Conservation (phyloP, 805 yeast genomes). For the Schwanniomyces yamadae region DNA sequence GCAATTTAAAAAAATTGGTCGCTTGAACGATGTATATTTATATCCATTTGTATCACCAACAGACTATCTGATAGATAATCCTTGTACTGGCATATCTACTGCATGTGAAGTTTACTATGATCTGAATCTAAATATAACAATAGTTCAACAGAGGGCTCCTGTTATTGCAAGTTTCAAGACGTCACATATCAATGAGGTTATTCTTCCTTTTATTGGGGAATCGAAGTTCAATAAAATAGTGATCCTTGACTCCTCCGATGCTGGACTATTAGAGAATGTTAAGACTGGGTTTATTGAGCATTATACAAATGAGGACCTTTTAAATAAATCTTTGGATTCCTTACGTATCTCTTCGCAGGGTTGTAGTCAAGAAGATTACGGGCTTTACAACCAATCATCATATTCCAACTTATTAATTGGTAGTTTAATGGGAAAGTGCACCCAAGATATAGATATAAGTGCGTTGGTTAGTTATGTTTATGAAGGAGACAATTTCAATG, state of each 20-base stretch:
- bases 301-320: conserved; percentile 29
- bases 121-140: conserved; percentile 39
- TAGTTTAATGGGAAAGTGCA: conserved; percentile 6
- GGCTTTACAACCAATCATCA: conserved; percentile 11
- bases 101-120: conserved; percentile 65
- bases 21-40: conserved; percentile 58
- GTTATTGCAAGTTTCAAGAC: conserved; percentile 61
- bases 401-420: conserved; percentile 8
- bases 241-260: conserved; percentile 71
- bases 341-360: conserved; percentile 20
- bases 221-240: conserved; percentile 46
- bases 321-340: conserved; percentile 29
- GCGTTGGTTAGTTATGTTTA: conserved; percentile 64
- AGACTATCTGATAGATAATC: conserved; percentile 38
- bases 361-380: background rate
- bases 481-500: conserved; percentile 86
- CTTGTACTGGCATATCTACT: conserved; percentile 45
- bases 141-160: conserved; percentile 86
- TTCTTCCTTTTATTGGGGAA: conserved; percentile 47
- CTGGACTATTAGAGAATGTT: conserved; percentile 43
- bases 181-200: conserved; percentile 50
- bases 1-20: conserved; percentile 49
- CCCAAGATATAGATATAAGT: conserved; percentile 19
- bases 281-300: conserved; percentile 23
- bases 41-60: conserved; percentile 85